These are phyloP conservation scores for Stereocaulon alpinum DNA, from an alignment of 495 filamentous ascomycete genomes.

Conservation along the genomic window DNA sequence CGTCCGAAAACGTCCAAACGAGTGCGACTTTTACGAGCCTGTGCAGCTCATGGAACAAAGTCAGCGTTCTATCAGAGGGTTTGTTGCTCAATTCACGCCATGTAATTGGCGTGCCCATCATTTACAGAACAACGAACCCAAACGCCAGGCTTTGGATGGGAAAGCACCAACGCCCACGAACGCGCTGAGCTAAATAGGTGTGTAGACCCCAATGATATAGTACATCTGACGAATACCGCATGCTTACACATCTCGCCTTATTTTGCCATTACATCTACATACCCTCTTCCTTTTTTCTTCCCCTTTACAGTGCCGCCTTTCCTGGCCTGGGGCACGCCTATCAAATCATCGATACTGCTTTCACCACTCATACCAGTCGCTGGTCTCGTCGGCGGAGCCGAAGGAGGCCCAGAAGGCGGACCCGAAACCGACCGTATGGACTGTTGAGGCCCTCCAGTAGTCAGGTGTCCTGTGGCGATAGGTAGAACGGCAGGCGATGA, in stretches of 20 bases:
- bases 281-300: slow-evolving; percentile 68
- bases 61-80: too few relatives aligned
- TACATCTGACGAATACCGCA: not conserved
- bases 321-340: slow-evolving; percentile 57
- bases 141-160: too few relatives aligned
- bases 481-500: slow-evolving; percentile 28
- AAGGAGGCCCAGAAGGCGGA: slow-evolving; percentile 20
- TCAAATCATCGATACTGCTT: slow-evolving; percentile 75
- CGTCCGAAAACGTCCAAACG: too few relatives aligned
- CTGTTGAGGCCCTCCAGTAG: slow-evolving; percentile 19
- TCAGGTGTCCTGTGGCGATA: slow-evolving; percentile 23
- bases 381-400: slow-evolving; percentile 35
- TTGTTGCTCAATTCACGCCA: too few relatives aligned
- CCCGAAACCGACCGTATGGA: slow-evolving; percentile 24
- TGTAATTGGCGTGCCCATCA: not conserved
- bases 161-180: too few relatives aligned
- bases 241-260: not conserved
- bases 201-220: not conserved
- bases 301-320: slow-evolving; percentile 59
- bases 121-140: too few relatives aligned
- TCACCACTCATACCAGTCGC: slow-evolving; percentile 63
- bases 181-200: not conserved
- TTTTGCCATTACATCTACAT: slow-evolving; percentile 84
- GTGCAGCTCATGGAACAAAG: too few relatives aligned
- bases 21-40: too few relatives aligned